Evolutionary conservation across 371 early-diverging fungal species (phyloP).

Genomic region (Apophysomyces ossiformis): DNA sequence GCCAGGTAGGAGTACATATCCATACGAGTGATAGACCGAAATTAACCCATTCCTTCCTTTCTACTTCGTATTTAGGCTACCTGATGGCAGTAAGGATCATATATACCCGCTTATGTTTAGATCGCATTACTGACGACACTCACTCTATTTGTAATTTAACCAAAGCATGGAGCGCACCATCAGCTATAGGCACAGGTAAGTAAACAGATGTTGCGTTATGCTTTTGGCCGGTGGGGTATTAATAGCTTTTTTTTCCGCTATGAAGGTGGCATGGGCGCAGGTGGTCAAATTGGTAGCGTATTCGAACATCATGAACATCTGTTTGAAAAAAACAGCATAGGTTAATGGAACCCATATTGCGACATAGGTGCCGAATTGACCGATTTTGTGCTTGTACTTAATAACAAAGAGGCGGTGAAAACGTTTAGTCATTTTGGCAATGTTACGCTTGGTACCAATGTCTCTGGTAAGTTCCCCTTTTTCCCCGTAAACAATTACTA

Average conservation of each 20-base stretch:
- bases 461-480: conserved; percentile 59
- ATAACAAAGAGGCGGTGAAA: conserved; percentile 85
- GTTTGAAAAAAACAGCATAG: too few species aligned
- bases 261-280: conserved; percentile 85
- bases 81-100: conserved; percentile 17
- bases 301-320: not conserved
- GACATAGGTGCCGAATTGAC: conserved; percentile 84
- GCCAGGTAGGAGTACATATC: conserved; percentile 56
- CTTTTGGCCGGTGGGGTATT: not conserved
- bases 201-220: not conserved
- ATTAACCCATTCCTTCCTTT: not conserved
- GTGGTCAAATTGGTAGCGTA: conserved; percentile 74
- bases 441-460: conserved; percentile 88
- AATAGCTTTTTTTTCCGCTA: not conserved
- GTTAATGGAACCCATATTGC: too few species aligned
- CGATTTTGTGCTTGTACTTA: conserved; percentile 91
- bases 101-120: not conserved
- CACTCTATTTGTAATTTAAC: not conserved
- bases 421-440: conserved; percentile 92
- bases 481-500: not conserved
- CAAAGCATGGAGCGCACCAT: conserved; percentile 7
- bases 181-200: conserved; percentile 2
- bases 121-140: not conserved
- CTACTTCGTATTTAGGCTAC: conserved; percentile 18
- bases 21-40: not conserved